A percentile compares a stretch with the other conserved stretches of the same genome.
These are phyloP conservation scores for Serendipita indica DNA, from an alignment of 768 basidiomycete species.

Conservation along the genomic window DNA sequence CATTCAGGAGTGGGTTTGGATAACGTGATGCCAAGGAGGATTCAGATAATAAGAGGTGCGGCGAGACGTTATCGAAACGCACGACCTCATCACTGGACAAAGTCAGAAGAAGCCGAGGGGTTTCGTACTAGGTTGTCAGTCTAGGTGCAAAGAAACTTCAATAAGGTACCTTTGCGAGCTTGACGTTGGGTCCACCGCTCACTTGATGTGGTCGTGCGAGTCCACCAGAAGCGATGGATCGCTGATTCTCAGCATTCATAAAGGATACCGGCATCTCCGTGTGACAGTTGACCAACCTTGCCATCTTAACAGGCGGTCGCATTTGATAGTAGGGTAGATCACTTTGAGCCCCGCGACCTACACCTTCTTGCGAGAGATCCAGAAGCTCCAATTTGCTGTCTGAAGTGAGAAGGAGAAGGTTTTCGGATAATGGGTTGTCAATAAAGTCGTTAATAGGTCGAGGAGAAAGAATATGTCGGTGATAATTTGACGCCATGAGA, in stretches of 20 bases:
- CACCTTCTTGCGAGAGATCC: not conserved
- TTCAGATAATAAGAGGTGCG: not conserved
- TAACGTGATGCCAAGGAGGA: not conserved
- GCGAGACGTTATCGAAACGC: not conserved
- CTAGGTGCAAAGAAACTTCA: not conserved
- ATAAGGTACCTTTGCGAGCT: not conserved
- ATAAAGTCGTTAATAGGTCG: not conserved
- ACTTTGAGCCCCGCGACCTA: not conserved
- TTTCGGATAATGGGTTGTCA: not conserved
- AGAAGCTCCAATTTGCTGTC: not conserved
- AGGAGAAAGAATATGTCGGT: not conserved
- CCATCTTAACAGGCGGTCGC: not conserved
- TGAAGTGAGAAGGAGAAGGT: not conserved
- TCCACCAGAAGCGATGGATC: not conserved
- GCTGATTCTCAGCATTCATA: not conserved
- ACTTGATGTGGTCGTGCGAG: not conserved
- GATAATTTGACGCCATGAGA: not conserved
- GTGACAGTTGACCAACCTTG: not conserved
- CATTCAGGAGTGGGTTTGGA: not conserved
- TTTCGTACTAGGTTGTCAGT: not conserved
- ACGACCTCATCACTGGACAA: not conserved
- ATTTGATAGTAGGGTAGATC: not conserved
- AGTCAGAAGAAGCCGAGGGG: not conserved
- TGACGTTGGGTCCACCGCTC: not conserved
- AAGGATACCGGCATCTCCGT: not conserved